Conservation (phyloP, 805 yeast genomes). For the Teunomyces barrocoloradensis region DNA sequence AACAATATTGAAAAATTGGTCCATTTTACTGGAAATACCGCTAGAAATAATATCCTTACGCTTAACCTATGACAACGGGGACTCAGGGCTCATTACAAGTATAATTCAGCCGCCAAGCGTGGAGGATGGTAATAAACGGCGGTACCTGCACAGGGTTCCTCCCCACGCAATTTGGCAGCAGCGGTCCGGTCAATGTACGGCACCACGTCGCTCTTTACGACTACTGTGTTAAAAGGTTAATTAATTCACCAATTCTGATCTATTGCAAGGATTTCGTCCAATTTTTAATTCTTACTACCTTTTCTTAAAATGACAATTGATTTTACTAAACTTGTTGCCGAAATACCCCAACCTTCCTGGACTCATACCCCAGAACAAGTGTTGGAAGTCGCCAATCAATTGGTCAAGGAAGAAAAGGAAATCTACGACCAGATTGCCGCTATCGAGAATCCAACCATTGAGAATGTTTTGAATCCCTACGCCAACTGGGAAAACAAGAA, state of each 20-base stretch:
- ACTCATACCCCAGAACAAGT: slow-evolving; percentile 53
- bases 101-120: no score
- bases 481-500: slow-evolving; percentile 51
- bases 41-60: no score
- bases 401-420: slow-evolving; percentile 42
- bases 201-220: background rate
- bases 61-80: no score
- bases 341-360: slow-evolving; percentile 41
- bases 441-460: slow-evolving; percentile 51
- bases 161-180: background rate
- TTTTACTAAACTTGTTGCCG: slow-evolving; percentile 3
- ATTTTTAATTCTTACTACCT: background rate
- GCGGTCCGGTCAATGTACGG: background rate
- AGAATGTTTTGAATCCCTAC: slow-evolving; percentile 52
- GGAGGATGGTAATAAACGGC: no score
- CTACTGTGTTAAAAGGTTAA: background rate
- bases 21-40: no score
- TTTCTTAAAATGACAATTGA: slow-evolving; percentile 5
- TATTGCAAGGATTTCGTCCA: no score
- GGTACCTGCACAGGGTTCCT: background rate
- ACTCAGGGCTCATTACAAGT: no score
- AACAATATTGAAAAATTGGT: no score
- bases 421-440: slow-evolving; percentile 56
- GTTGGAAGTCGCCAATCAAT: slow-evolving; percentile 37
- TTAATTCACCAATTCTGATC: background rate